Percentiles rank a stretch among this genome's conserved stretches.
phyloP scores from a whole-genome alignment of 108 stramenopile genomes.

The Chaetoceros muelleri region DNA sequence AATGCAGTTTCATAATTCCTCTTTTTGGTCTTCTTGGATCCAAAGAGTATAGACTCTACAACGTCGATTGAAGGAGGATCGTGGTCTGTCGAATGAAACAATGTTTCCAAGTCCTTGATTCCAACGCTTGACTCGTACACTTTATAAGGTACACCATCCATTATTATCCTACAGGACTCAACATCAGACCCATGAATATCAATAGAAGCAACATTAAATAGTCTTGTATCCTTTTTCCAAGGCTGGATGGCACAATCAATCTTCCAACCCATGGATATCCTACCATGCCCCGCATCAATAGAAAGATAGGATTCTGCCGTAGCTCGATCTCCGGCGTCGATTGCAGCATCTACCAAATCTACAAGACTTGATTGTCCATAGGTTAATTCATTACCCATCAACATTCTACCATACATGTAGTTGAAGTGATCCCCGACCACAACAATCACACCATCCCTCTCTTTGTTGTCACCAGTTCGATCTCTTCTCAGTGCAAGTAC shows the following conservation, averaged over 20 bases:
- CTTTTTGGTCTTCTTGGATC: no score
- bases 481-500: constrained; percentile 29
- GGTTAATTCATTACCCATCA: constrained; percentile 11
- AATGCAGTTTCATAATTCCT: neutral
- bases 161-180: neutral
- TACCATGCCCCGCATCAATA: constrained; percentile 68
- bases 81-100: no score
- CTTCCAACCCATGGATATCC: constrained; percentile 52
- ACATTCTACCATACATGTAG: constrained; percentile 36
- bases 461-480: constrained; percentile 5
- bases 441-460: neutral
- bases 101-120: neutral
- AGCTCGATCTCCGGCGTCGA: constrained; percentile 43
- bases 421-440: constrained; percentile 56
- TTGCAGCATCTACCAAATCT: constrained; percentile 50
- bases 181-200: neutral
- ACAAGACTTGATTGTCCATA: constrained; percentile 17
- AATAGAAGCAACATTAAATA: constrained; percentile 2
- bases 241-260: constrained; percentile 60
- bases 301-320: constrained; percentile 42
- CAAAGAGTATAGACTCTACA: no score
- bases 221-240: constrained; percentile 50
- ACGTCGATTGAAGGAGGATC: no score
- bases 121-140: neutral
- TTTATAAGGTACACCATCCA: neutral